Evolutionary conservation across 2,329 filamentous ascomycete species (phyloP).

Genomic region (Fusarium palustre): DNA sequence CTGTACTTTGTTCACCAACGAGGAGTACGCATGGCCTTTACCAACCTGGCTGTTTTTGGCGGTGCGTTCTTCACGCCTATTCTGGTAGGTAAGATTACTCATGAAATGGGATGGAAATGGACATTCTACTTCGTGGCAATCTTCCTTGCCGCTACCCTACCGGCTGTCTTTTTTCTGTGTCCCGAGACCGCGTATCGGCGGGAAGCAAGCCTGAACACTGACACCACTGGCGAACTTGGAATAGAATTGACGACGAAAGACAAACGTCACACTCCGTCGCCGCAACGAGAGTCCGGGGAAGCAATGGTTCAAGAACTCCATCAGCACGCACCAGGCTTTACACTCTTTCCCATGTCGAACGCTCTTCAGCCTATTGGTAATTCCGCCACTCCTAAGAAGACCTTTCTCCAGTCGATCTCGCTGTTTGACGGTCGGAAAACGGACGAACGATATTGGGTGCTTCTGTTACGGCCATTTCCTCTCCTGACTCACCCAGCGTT

Average conservation of each 20-base stretch:
- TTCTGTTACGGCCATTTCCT: constrained; percentile 79
- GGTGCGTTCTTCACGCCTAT: constrained; percentile 80
- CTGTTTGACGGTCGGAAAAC: constrained; percentile 87
- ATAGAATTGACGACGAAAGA: constrained; percentile 29
- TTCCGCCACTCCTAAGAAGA: constrained; percentile 61
- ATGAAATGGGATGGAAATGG: constrained; percentile 83
- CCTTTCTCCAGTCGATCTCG: constrained; percentile 70
- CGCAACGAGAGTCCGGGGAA: constrained; percentile 12
- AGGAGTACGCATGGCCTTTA: constrained; percentile 87
- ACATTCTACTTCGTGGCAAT: constrained; percentile 90
- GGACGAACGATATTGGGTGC: constrained; percentile 75
- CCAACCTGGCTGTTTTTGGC: constrained; percentile 69
- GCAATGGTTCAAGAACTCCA: constrained; percentile 1
- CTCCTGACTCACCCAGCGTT: constrained; percentile 88
- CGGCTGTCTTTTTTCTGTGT: constrained; percentile 79
- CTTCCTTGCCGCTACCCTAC: constrained; percentile 77
- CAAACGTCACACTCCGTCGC: constrained; percentile 17
- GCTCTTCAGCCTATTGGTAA: constrained; percentile 53
- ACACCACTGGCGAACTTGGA: constrained; percentile 61
- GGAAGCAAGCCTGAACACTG: constrained; percentile 75
- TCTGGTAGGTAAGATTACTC: constrained; percentile 87
- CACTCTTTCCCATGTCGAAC: constrained; percentile 49
- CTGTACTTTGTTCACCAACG: constrained; percentile 89
- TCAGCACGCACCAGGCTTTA: constrained; percentile 42
- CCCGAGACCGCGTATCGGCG: constrained; percentile 86